Evolutionary conservation across 305 asterid genomes (phyloP).

Genomic region (Fraxinus paxiana): DNA sequence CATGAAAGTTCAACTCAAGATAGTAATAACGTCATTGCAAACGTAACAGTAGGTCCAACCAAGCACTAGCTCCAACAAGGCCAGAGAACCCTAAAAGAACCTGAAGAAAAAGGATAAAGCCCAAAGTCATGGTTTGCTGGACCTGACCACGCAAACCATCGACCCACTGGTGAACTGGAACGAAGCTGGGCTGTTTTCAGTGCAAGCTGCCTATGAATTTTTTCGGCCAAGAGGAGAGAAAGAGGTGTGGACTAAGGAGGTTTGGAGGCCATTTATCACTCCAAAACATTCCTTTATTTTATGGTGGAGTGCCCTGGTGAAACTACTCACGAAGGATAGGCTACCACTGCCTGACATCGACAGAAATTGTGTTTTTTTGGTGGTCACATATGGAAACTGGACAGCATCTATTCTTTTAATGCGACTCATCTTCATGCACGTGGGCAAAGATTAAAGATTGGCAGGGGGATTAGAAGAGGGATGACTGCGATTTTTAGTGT

Average conservation of each 20-base stretch:
- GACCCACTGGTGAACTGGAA: background rate
- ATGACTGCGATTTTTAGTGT: background rate
- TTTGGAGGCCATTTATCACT: background rate
- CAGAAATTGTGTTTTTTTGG: background rate
- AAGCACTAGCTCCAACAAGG: slow-evolving; percentile 93
- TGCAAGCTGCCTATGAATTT: background rate
- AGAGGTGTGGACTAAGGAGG: background rate
- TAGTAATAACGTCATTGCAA: slow-evolving; percentile 12
- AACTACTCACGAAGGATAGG: background rate
- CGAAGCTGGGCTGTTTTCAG: background rate
- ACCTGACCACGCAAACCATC: background rate
- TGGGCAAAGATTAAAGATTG: background rate
- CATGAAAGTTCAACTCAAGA: slow-evolving; percentile 1
- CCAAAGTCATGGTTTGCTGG: background rate
- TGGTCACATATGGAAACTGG: background rate
- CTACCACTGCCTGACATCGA: background rate
- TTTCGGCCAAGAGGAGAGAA: background rate
- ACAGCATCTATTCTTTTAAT: background rate
- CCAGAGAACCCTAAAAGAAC: slow-evolving; percentile 89
- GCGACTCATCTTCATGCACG: background rate
- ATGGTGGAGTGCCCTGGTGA: background rate
- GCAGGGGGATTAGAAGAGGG: background rate
- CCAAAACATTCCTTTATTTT: background rate
- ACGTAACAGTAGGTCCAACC: slow-evolving; percentile 95
- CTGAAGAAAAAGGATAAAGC: slow-evolving; percentile 39